Percentiles rank a stretch among this genome's conserved stretches.
phyloP scores from a whole-genome alignment of 352 stramenopile genomes.

The Phytophthora pini region DNA sequence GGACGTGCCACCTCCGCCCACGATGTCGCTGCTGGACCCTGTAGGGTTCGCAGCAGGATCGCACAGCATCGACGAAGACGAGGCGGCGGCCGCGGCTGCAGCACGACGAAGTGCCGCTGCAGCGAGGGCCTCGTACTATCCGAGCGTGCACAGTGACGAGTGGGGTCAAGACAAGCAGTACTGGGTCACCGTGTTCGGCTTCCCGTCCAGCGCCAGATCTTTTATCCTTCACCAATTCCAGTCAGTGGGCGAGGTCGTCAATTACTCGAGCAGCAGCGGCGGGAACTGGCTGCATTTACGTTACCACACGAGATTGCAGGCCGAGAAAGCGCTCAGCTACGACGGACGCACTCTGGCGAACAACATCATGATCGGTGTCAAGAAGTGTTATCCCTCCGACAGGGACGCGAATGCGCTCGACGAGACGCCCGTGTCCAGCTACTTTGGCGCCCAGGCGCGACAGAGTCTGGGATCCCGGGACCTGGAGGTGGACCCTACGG shows the following conservation, averaged over 20 bases:
- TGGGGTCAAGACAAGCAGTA: conserved; percentile 86
- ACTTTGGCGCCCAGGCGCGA: conserved; percentile 54
- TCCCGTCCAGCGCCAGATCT: conserved; percentile 63
- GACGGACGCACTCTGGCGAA: conserved; percentile 68
- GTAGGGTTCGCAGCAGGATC: conserved; percentile 47
- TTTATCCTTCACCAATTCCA: conserved; percentile 84
- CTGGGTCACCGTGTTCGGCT: conserved; percentile 87
- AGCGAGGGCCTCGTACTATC: conserved; percentile 44
- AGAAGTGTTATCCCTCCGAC: conserved; percentile 78
- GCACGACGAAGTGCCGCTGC: conserved; percentile 28
- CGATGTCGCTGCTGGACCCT: conserved; percentile 57
- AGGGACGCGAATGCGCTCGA: conserved; percentile 59
- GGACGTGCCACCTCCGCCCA: conserved; percentile 64
- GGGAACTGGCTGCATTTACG: conserved; percentile 87
- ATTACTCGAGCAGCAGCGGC: conserved; percentile 61
- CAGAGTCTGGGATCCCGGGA: conserved; percentile 59
- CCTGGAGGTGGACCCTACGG: conserved; percentile 79
- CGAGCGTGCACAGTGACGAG: conserved; percentile 66
- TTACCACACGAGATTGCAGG: conserved; percentile 81
- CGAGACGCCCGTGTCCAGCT: conserved; percentile 61
- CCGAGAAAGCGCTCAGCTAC: conserved; percentile 80
- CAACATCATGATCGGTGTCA: conserved; percentile 83
- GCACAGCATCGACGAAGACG: conserved; percentile 36
- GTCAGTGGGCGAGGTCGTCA: conserved; percentile 72
- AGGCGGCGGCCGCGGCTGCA: conserved; percentile 25